phyloP scores from a whole-genome alignment of 1,284 basidiomycete species.

The Polyporus tsugae region DNA sequence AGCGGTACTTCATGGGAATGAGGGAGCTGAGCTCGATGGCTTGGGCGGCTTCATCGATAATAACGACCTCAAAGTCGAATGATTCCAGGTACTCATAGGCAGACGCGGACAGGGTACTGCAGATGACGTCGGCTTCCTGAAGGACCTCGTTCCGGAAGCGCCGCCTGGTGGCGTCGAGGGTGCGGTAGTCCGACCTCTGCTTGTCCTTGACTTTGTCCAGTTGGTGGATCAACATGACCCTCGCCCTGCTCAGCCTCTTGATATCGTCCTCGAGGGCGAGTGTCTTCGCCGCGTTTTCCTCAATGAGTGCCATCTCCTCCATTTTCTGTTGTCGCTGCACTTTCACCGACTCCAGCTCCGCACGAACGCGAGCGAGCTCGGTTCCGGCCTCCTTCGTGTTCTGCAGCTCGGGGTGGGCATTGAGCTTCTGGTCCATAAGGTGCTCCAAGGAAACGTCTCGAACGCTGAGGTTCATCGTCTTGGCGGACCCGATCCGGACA shows the following conservation, averaged over 20 bases:
- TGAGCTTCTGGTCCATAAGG: slow-evolving; percentile 83
- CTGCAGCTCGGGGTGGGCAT: slow-evolving; percentile 51
- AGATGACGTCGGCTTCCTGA: slow-evolving; percentile 92
- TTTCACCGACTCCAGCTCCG: slow-evolving; percentile 77
- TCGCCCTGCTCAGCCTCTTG: slow-evolving; percentile 69
- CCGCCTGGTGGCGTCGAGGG: slow-evolving; percentile 81
- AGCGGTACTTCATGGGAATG: slow-evolving; percentile 94
- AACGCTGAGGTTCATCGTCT: slow-evolving; percentile 83
- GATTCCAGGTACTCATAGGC: slow-evolving; percentile 90
- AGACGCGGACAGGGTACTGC: slow-evolving; percentile 91
- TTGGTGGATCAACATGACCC: slow-evolving; percentile 71
- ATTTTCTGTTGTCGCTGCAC: slow-evolving; percentile 66
- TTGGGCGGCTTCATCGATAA: slow-evolving; percentile 99
- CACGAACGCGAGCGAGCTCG: slow-evolving; percentile 68
- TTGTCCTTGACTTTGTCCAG: slow-evolving; percentile 85
- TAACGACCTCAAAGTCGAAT: slow-evolving; percentile 94
- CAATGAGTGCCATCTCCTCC: slow-evolving; percentile 62
- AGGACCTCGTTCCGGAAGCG: slow-evolving; percentile 82
- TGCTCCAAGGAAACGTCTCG: slow-evolving; percentile 90
- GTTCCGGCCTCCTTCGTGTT: slow-evolving; percentile 56
- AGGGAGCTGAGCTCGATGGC: slow-evolving; percentile 96
- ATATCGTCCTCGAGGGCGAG: slow-evolving; percentile 73
- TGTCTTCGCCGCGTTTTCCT: slow-evolving; percentile 58
- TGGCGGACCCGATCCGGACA: slow-evolving; percentile 88
- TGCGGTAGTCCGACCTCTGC: slow-evolving; percentile 77